Evolutionary conservation across 2,329 filamentous ascomycete genomes (phyloP).

Genomic region (Myotisia sp.): DNA sequence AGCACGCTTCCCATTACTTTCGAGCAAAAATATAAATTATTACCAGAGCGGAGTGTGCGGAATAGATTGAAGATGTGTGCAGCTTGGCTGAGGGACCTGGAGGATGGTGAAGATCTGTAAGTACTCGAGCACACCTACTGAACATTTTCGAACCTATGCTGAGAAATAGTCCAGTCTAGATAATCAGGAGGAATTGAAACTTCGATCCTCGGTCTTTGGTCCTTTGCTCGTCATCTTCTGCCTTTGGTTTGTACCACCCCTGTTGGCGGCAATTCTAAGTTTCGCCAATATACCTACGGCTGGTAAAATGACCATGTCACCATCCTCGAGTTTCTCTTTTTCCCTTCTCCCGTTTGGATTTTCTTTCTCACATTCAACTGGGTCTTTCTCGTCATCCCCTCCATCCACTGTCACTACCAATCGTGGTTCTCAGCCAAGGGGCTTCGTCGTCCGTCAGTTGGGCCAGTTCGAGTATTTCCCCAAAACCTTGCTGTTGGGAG

Average conservation of each 20-base stretch:
- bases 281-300: neutral
- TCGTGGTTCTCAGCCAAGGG: neutral
- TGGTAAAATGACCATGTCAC: neutral
- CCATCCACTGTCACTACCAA: slow-evolving; percentile 1
- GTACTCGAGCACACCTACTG: too few species aligned
- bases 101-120: slow-evolving; percentile 53
- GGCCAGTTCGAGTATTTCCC: slow-evolving; percentile 5
- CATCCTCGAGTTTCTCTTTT: slow-evolving; percentile 17
- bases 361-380: slow-evolving; percentile 17
- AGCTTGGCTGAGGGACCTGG: slow-evolving; percentile 60
- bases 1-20: slow-evolving; percentile 65
- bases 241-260: slow-evolving; percentile 3
- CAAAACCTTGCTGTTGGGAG: slow-evolving; percentile 6
- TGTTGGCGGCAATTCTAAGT: neutral
- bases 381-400: neutral
- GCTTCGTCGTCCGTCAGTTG: slow-evolving; percentile 6
- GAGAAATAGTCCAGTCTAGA: neutral
- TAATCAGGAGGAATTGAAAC: neutral
- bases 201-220: slow-evolving; percentile 2
- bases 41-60: slow-evolving; percentile 61
- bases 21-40: slow-evolving; percentile 61
- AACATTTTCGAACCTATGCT: too few species aligned
- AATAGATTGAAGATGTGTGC: slow-evolving; percentile 72
- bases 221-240: slow-evolving; percentile 4
- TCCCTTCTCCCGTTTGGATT: slow-evolving; percentile 24